Evolutionary conservation across 192 early-diverging fungal species (phyloP).

Genomic region (Coemansia sp.): DNA sequence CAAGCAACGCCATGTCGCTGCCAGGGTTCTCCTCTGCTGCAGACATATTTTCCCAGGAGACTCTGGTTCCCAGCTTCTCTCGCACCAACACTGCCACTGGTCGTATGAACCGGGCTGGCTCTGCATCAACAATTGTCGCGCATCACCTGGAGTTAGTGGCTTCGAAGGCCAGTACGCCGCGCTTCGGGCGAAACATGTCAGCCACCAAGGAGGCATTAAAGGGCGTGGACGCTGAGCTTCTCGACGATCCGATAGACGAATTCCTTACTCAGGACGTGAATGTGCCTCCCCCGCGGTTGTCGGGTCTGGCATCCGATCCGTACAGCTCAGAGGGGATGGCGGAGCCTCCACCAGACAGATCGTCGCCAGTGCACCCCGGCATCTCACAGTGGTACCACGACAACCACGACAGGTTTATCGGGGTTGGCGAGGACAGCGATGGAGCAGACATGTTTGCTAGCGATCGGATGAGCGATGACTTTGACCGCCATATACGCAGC

Average conservation of each 20-base stretch:
- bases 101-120: background rate
- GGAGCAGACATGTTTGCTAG: background rate
- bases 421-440: constrained; percentile 1
- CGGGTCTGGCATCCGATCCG: background rate
- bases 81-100: background rate
- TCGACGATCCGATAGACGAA: constrained; percentile 46
- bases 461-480: background rate
- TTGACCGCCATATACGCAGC: background rate
- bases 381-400: constrained; percentile 49
- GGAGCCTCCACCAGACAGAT: background rate
- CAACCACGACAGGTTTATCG: background rate
- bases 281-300: background rate
- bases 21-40: background rate
- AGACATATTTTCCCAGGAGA: constrained; percentile 1
- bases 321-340: background rate
- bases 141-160: background rate
- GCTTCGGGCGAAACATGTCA: background rate
- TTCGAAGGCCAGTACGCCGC: background rate
- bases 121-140: constrained; percentile 3
- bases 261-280: constrained; percentile 17
- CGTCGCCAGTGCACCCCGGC: background rate
- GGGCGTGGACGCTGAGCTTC: constrained; percentile 14
- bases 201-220: constrained; percentile 1
- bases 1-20: background rate
- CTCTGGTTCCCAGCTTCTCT: background rate